Percentiles rank a stretch among this genome's conserved stretches.
These are phyloP conservation scores for Rhodotorula mucilaginosa DNA, from an alignment of 1,284 basidiomycete genomes.

Conservation along the genomic window DNA sequence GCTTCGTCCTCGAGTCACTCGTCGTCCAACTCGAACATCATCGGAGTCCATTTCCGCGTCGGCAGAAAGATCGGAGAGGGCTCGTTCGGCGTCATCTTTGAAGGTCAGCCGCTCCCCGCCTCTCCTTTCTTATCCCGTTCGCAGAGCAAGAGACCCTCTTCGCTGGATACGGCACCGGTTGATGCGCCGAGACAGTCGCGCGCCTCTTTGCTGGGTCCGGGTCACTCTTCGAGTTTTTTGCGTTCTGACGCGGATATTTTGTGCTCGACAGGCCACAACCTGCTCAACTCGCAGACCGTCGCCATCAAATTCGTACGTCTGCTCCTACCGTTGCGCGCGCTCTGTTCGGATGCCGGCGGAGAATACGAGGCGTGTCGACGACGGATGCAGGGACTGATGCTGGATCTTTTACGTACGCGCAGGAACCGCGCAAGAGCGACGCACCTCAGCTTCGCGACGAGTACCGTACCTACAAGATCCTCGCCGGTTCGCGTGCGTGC, in stretches of 20 bases:
- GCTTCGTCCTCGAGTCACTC: slow-evolving; percentile 9
- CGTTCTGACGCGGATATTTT: background rate
- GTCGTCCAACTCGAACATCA: slow-evolving; percentile 47
- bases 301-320: slow-evolving; percentile 97
- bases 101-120: slow-evolving; percentile 58
- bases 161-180: background rate
- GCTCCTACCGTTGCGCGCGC: background rate
- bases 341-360: too few relatives aligned
- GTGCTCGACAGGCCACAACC: slow-evolving; percentile 69
- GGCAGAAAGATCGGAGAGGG: slow-evolving; percentile 74
- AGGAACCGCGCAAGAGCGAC: slow-evolving; percentile 95
- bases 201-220: background rate
- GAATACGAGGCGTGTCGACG: too few relatives aligned
- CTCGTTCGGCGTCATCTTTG: slow-evolving; percentile 95
- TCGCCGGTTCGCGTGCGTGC: slow-evolving; percentile 81
- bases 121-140: slow-evolving; percentile 8
- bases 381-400: too few relatives aligned
- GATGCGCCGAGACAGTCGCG: background rate
- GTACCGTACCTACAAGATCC: slow-evolving; percentile 93
- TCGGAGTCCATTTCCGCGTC: slow-evolving; percentile 78
- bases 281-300: slow-evolving; percentile 91
- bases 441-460: slow-evolving; percentile 94
- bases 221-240: background rate
- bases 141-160: background rate
- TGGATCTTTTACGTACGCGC: slow-evolving; percentile 17